Evolutionary conservation across 768 basidiomycete species (phyloP).

Genomic region (Xanthoconium purpureum): DNA sequence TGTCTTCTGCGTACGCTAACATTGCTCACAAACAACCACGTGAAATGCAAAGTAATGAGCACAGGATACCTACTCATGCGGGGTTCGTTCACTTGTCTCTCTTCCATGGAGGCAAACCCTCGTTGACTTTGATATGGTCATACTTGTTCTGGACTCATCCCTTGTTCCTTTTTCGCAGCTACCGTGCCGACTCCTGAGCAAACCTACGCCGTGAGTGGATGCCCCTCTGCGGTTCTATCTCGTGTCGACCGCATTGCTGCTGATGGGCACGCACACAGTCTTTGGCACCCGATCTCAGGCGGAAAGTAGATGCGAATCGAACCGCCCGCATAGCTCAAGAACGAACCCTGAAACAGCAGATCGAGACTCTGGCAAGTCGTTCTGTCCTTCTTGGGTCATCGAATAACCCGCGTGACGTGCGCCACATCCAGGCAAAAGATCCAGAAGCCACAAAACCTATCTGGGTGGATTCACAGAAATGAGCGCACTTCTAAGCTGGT

Average conservation of each 20-base stretch:
- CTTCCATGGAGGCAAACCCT: neutral
- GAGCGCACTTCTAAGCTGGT: neutral
- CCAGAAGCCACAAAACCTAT: conserved; percentile 33
- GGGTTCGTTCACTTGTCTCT: conserved; percentile 37
- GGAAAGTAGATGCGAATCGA: conserved; percentile 59
- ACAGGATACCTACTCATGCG: conserved; percentile 60
- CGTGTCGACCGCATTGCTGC: neutral
- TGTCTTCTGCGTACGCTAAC: neutral
- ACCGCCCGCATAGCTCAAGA: conserved; percentile 53
- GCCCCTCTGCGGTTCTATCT: neutral
- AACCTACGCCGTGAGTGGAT: conserved; percentile 32
- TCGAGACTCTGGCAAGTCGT: conserved; percentile 49
- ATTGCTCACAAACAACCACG: neutral
- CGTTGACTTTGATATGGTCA: conserved; percentile 6
- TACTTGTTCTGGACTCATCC: neutral
- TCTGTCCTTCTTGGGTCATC: conserved; percentile 1
- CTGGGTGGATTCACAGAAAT: conserved; percentile 30
- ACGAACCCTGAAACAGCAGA: conserved; percentile 49
- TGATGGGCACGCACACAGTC: conserved; percentile 35
- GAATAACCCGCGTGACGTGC: neutral
- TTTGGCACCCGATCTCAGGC: conserved; percentile 62
- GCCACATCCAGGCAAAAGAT: conserved; percentile 18
- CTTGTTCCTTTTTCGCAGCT: conserved; percentile 18
- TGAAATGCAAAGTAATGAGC: conserved; percentile 43
- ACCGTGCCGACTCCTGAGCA: conserved; percentile 37